These are phyloP conservation scores for Nectriaceae sp. DNA, from an alignment of 2,329 filamentous ascomycete genomes.

Conservation along the genomic window DNA sequence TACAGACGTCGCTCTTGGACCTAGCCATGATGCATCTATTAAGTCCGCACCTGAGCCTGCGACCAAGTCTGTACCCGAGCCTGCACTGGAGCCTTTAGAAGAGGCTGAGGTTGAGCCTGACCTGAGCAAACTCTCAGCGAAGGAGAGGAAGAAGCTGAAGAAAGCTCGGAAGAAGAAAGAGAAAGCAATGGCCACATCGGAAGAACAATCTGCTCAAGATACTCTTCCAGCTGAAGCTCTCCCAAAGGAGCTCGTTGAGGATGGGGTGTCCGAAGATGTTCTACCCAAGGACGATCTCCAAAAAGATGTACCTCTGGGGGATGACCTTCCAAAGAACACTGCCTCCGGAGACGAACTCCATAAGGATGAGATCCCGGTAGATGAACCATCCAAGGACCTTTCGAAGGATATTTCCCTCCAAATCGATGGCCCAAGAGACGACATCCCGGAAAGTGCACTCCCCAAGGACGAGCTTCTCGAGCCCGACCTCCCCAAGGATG, in stretches of 20 bases:
- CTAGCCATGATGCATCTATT: conserved; percentile 1
- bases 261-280: no score
- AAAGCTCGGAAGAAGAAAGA: conserved; percentile 21
- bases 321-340: background rate
- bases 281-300: background rate
- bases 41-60: conserved; percentile 8
- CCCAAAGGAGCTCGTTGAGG: background rate
- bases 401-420: background rate
- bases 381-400: background rate
- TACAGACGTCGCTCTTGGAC: background rate
- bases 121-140: conserved; percentile 11
- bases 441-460: no score
- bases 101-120: conserved; percentile 15
- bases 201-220: background rate
- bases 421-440: background rate
- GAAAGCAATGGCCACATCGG: background rate
- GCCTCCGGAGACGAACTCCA: no score
- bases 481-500: no score
- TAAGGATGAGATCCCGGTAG: no score
- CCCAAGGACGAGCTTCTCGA: background rate
- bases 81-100: conserved; percentile 4
- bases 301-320: background rate
- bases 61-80: conserved; percentile 7
- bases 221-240: background rate
- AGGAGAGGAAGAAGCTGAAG: conserved; percentile 21